A percentile compares a stretch with the other conserved stretches of the same genome.
These are phyloP conservation scores for Rhizopus stolonifer DNA, from an alignment of 371 early-diverging fungal species.

Conservation along the genomic window DNA sequence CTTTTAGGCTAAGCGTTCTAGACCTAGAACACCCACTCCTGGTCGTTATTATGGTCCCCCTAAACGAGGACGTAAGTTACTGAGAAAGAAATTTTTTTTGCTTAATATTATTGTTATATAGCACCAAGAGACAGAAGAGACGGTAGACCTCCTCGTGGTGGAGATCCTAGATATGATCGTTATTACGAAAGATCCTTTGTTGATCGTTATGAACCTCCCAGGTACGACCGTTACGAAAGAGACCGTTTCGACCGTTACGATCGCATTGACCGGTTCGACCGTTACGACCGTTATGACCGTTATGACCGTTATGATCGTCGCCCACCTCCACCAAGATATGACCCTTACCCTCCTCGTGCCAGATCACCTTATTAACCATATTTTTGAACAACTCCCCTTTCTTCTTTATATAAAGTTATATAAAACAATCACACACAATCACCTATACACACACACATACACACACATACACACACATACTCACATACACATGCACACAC, in stretches of 20 bases:
- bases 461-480: no score
- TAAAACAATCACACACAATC: no score
- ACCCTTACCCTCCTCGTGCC: slow-evolving; percentile 55
- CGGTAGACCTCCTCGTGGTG: slow-evolving; percentile 26
- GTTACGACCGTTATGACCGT: slow-evolving; percentile 47
- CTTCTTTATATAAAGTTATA: no score
- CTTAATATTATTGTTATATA: slow-evolving; percentile 19
- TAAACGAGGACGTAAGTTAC: slow-evolving; percentile 48
- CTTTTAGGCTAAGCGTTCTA: slow-evolving; percentile 63
- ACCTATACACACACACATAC: no score
- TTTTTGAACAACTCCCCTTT: no score
- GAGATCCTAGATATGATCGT: slow-evolving; percentile 46
- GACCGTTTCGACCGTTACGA: slow-evolving; percentile 57
- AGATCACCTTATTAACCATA: slow-evolving; percentile 58
- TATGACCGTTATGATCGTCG: slow-evolving; percentile 62
- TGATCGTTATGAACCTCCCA: slow-evolving; percentile 57
- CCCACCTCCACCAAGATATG: slow-evolving; percentile 54
- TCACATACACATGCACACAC: no score
- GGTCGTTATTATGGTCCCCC: slow-evolving; percentile 87
- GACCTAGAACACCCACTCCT: slow-evolving; percentile 85
- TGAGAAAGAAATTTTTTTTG: neutral
- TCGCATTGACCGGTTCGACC: slow-evolving; percentile 52
- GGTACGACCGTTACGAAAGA: slow-evolving; percentile 53
- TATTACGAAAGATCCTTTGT: slow-evolving; percentile 55
- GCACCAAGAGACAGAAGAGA: slow-evolving; percentile 33